Percentiles rank a stretch among this genome's conserved stretches.
Evolutionary conservation across 192 early-diverging fungal genomes (phyloP).

Genomic region (Phycomyces blakesleeanus): DNA sequence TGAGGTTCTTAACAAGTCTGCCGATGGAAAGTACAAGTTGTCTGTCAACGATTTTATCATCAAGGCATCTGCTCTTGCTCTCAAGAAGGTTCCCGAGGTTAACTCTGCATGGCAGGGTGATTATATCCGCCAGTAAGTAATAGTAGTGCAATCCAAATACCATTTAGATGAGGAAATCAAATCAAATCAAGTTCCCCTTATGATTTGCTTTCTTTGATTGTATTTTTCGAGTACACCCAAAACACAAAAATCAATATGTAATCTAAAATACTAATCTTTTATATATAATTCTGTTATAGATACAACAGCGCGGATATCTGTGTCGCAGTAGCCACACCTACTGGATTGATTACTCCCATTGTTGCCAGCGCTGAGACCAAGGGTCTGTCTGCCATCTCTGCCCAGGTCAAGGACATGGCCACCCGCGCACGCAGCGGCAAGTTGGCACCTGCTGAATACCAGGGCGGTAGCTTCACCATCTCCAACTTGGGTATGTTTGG

Average conservation of each 20-base stretch:
- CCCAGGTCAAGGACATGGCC: conserved; percentile 82
- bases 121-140: conserved; percentile 87
- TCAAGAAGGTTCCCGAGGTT: conserved; percentile 89
- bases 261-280: too few relatives aligned
- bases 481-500: conserved; percentile 99
- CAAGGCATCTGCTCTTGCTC: conserved; percentile 88
- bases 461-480: conserved; percentile 94
- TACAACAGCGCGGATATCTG: conserved; percentile 91
- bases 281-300: too few relatives aligned
- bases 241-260: too few relatives aligned
- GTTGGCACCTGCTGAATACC: conserved; percentile 93
- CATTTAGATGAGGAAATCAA: too few relatives aligned
- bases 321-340: conserved; percentile 91
- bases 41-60: conserved; percentile 98
- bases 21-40: conserved; percentile 90
- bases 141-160: too few relatives aligned
- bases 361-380: conserved; percentile 76
- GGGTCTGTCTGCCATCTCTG: conserved; percentile 84
- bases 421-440: conserved; percentile 80
- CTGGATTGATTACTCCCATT: conserved; percentile 96
- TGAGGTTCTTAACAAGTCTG: conserved; percentile 79
- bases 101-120: conserved; percentile 83
- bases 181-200: too few relatives aligned
- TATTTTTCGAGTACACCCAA: too few relatives aligned
- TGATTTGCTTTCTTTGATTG: too few relatives aligned